Base-by-base conservation (phyloP, 2,329 filamentous ascomycete genomes). In the Juglanconis sp. region DNA sequence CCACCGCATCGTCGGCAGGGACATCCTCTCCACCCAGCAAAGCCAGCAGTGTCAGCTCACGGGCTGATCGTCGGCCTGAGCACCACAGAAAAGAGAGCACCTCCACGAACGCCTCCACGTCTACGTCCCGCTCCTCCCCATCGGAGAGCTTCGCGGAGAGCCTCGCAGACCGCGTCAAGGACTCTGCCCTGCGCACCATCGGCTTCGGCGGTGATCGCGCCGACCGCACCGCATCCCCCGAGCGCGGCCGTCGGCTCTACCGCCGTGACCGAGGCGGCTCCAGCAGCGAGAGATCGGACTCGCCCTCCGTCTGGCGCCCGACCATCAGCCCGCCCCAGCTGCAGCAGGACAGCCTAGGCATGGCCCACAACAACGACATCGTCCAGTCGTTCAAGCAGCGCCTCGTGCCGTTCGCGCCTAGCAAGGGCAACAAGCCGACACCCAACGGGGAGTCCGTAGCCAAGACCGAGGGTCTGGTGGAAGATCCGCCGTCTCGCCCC, bases 271-370 rank as follows among this genome's bases (percentile, higher is more conserved):
- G 56, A 2, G 52, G 56, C 4, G 61, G 61, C 0, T 63, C 61
- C 4, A 61, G 61, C 53, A 58, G 57, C 51, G 61, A 63, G 44
- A 34, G 61, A 13, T 63, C 61, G n/a, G 61, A 63, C 51, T 63
- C 61, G 13, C 61, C 61, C 3, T 61, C 57, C 9, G 54, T 63
- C 5, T 63, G 61, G 61, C 38, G 61, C 36, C 61, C 61, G 9
- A 63, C 61, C 46, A 63, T 63, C 51, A 61, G 61, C 46, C 61
- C 57, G 10, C 61, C 61, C 10, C 57, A 61, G n/a, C 54, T 63
- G 13, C 61, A 63, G 51, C 56, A 57, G 46, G 61, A 60, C 46
- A 63, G 61, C 8, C 61, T 63, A 31, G 61, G 61, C 3, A 53
- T 61, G 38, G 57, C 53, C 10, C 36, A 51, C 5, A 17, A 44